Conservation (phyloP, 2,329 filamentous ascomycete species). For the Aspergillus ustus region DNA sequence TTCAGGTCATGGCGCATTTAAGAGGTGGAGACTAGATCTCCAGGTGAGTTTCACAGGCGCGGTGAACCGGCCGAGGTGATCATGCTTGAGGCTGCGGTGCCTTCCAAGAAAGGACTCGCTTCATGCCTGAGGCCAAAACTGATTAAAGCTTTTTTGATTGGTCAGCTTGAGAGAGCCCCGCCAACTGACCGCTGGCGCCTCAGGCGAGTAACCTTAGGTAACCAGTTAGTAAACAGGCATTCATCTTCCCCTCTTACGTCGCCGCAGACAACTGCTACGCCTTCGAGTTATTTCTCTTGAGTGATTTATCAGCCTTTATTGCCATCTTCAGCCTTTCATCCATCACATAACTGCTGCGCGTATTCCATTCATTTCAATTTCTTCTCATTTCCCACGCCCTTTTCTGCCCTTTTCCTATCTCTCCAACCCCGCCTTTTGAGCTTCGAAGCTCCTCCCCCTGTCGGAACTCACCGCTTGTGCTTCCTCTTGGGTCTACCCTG, state of each 20-base stretch:
- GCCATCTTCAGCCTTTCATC: constrained; percentile 17
- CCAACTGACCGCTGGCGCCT: background rate
- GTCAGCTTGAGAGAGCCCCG: background rate
- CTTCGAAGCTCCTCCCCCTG: constrained; percentile 12
- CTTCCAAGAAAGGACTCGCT: background rate
- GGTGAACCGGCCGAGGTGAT: background rate
- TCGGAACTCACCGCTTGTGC: constrained; percentile 27
- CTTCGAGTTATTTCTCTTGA: constrained; percentile 2
- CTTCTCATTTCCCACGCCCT: background rate
- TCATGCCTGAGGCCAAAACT: background rate
- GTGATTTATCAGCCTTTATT: constrained; percentile 19
- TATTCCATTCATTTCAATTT: background rate
- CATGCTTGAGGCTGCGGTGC: background rate
- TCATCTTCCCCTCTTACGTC: constrained; percentile 29
- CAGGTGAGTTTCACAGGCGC: background rate
- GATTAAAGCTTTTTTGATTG: background rate
- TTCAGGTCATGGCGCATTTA: background rate
- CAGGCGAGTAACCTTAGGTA: constrained; percentile 6
- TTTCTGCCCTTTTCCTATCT: background rate
- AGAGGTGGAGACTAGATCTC: background rate
- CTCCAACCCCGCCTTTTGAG: constrained; percentile 7
- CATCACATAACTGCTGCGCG: constrained; percentile 10
- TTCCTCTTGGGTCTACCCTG: constrained; percentile 32
- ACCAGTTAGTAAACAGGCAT: background rate
- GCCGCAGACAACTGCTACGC: constrained; percentile 1